Evolutionary conservation across 768 basidiomycete genomes (phyloP).

Genomic region (Mycena leptocephala): DNA sequence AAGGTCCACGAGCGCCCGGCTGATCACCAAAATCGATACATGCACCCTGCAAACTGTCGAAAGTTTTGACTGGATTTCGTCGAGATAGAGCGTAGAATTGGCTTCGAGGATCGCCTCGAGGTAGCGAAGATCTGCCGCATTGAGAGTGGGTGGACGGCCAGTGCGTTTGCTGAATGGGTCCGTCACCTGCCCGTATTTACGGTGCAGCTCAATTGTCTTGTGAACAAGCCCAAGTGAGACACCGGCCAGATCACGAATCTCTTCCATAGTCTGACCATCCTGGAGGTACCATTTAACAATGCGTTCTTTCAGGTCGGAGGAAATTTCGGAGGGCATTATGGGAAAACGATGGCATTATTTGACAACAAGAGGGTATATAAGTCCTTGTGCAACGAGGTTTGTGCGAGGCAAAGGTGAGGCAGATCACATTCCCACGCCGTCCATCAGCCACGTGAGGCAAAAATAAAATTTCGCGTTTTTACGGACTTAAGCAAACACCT

Average conservation of each 20-base stretch:
- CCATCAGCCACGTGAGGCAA: too few species aligned
- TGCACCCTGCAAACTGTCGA: background rate
- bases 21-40: slow-evolving; percentile 38
- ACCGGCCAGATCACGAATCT: slow-evolving; percentile 6
- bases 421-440: too few species aligned
- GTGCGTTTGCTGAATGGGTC: slow-evolving; percentile 31
- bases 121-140: slow-evolving; percentile 30
- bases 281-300: background rate
- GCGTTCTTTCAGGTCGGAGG: background rate
- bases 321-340: background rate
- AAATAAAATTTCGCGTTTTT: too few species aligned
- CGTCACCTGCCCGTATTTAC: slow-evolving; percentile 14
- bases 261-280: background rate
- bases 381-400: too few species aligned
- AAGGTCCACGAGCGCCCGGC: slow-evolving; percentile 16
- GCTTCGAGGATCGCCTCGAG: too few species aligned
- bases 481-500: too few species aligned
- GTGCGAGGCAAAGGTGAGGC: background rate
- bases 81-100: too few species aligned
- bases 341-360: background rate
- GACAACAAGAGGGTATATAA: too few species aligned
- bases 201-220: slow-evolving; percentile 28
- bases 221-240: slow-evolving; percentile 26
- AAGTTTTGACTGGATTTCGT: slow-evolving; percentile 36
- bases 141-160: slow-evolving; percentile 33